A percentile compares a stretch with the other conserved stretches of the same genome.
Conservation (phyloP, 73 alveolate genomes). For the Chromera velia region DNA sequence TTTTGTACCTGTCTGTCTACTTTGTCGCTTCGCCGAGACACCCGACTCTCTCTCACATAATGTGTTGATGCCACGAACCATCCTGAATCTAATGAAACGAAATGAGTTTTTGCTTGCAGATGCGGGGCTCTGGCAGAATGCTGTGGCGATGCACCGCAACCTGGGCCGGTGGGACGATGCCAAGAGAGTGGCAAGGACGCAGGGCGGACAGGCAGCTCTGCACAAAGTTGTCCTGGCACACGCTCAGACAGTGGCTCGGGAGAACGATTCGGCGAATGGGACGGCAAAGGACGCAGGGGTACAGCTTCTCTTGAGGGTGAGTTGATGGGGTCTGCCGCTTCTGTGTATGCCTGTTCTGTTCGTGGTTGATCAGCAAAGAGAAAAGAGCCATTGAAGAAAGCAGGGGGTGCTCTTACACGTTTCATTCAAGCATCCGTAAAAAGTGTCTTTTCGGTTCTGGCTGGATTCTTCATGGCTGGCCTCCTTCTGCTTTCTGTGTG, state of each 20-base stretch:
- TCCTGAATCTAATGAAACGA: too few relatives aligned
- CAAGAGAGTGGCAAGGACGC: constrained; percentile 32
- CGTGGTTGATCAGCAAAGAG: neutral
- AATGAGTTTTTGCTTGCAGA: neutral
- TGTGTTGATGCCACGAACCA: too few relatives aligned
- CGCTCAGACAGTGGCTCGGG: constrained; percentile 10
- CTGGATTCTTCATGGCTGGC: too few relatives aligned
- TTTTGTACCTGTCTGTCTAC: too few relatives aligned
- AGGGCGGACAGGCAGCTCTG: constrained; percentile 35
- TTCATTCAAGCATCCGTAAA: too few relatives aligned
- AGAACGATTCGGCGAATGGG: neutral
- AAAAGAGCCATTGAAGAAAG: too few relatives aligned
- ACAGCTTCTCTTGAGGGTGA: constrained; percentile 26
- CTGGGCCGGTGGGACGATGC: constrained; percentile 44
- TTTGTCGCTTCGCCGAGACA: too few relatives aligned
- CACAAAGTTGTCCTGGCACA: constrained; percentile 45
- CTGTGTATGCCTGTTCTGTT: neutral
- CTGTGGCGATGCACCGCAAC: constrained; percentile 39
- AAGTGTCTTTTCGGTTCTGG: too few relatives aligned
- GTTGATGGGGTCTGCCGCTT: neutral
- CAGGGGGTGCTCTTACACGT: too few relatives aligned
- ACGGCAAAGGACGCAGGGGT: constrained; percentile 26
- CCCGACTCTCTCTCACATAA: too few relatives aligned
- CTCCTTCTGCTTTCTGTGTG: too few relatives aligned
- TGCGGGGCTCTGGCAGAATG: constrained; percentile 38